A percentile compares a stretch with the other conserved stretches of the same genome.
Conservation (phyloP, 2,329 filamentous ascomycete genomes). For the Moelleriella libera region DNA sequence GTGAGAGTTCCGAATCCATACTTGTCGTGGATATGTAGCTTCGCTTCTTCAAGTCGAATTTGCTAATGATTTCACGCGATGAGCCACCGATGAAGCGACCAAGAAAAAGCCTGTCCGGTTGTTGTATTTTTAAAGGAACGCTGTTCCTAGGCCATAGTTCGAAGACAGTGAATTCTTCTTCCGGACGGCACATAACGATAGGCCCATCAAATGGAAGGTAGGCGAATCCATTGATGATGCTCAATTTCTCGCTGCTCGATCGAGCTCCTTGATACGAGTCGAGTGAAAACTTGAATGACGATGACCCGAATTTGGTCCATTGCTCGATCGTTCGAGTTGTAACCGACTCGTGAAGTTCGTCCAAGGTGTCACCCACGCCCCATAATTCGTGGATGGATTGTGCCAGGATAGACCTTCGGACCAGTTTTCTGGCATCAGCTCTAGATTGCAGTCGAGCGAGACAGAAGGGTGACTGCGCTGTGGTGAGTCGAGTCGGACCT, state of each 20-base stretch:
- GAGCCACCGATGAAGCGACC: conserved; percentile 57
- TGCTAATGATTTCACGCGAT: conserved; percentile 51
- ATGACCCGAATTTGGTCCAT: conserved; percentile 51
- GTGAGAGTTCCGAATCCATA: conserved; percentile 89
- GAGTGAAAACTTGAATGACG: conserved; percentile 71
- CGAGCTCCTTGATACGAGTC: conserved; percentile 72
- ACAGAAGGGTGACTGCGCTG: conserved; percentile 67
- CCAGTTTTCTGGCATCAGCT: conserved; percentile 49
- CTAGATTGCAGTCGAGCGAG: conserved; percentile 55
- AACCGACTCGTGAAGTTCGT: conserved; percentile 54
- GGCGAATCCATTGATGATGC: conserved; percentile 67
- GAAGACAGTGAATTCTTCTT: conserved; percentile 65
- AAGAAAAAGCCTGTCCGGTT: conserved; percentile 50
- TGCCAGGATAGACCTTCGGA: conserved; percentile 65
- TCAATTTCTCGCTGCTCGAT: conserved; percentile 44
- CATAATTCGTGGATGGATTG: conserved; percentile 83
- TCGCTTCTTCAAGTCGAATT: conserved; percentile 84
- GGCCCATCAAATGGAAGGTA: conserved; percentile 68
- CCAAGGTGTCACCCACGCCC: conserved; percentile 56
- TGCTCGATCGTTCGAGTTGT: conserved; percentile 40
- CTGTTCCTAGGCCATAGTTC: conserved; percentile 60
- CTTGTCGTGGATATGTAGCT: conserved; percentile 90
- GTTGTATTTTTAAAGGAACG: conserved; percentile 28
- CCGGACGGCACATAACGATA: conserved; percentile 61
- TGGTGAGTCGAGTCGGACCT: conserved; percentile 6